Percentiles rank a stretch among this genome's conserved stretches.
Conservation (phyloP, 1,284 basidiomycete genomes). For the Cryptococcus jaspeensis region DNA sequence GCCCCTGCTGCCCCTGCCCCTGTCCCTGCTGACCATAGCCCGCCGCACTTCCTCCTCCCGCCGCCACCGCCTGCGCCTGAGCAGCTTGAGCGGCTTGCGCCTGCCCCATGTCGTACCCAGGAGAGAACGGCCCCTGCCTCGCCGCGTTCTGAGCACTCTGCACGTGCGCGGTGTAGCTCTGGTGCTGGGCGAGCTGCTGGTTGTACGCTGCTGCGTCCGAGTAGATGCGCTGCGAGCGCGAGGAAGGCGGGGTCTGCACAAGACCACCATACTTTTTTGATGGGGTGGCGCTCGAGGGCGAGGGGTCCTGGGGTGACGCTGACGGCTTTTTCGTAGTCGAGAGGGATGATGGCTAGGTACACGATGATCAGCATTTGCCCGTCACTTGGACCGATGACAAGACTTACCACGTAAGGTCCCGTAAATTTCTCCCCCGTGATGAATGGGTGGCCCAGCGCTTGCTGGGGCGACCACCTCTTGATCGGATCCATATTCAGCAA, state of each 20-base stretch:
- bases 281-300: conserved; percentile 16
- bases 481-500: conserved; percentile 91
- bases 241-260: conserved; percentile 64
- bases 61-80: neutral
- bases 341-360: conserved; percentile 8
- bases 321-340: conserved; percentile 16
- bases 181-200: conserved; percentile 90
- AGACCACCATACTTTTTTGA: conserved; percentile 91
- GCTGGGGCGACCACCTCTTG: conserved; percentile 94
- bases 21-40: too few species aligned
- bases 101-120: conserved; percentile 30
- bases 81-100: conserved; percentile 8
- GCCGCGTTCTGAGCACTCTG: conserved; percentile 30
- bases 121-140: conserved; percentile 36
- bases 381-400: neutral
- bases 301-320: conserved; percentile 14
- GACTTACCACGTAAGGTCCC: conserved; percentile 78
- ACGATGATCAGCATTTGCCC: neutral
- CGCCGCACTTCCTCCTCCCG: neutral
- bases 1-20: conserved; percentile 9
- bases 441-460: conserved; percentile 93
- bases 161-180: conserved; percentile 80
- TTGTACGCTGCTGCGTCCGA: conserved; percentile 93
- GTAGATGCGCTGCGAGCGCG: conserved; percentile 74
- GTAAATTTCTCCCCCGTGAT: conserved; percentile 95